Conservation (phyloP, 805 yeast species). For the Hanseniaspora singularis region DNA sequence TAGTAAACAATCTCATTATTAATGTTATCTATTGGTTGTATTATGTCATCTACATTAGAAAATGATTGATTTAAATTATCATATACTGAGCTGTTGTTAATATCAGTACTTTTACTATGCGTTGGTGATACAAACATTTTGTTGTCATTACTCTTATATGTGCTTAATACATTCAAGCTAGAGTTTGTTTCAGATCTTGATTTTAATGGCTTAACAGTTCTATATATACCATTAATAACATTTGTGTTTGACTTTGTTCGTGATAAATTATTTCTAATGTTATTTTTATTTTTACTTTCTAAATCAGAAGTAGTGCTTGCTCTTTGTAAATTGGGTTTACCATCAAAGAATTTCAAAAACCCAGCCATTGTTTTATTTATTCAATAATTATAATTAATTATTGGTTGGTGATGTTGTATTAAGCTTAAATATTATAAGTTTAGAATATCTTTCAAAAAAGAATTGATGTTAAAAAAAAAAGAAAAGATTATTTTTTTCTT, state of each 20-base stretch:
- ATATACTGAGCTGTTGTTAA: neutral
- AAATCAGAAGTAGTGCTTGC: neutral
- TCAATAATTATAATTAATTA: too few species aligned
- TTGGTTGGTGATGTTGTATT: too few species aligned
- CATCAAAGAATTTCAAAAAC: constrained; percentile 3
- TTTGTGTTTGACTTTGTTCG: neutral
- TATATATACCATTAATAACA: constrained; percentile 13
- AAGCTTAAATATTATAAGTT: too few species aligned
- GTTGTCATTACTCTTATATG: constrained; percentile 12
- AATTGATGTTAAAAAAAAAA: too few species aligned
- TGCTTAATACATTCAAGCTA: neutral
- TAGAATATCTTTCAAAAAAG: too few species aligned
- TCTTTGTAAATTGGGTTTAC: neutral
- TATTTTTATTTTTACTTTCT: neutral
- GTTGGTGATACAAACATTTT: constrained; percentile 13
- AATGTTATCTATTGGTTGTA: neutral
- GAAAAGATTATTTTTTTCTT: too few species aligned
- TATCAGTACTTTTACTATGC: neutral
- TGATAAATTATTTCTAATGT: neutral
- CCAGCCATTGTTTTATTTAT: neutral
- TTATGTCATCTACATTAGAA: neutral
- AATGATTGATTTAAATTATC: neutral
- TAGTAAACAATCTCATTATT: constrained; percentile 13
- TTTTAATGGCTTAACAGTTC: constrained; percentile 5
- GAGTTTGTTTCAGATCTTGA: neutral